Base-by-base conservation (phyloP, 352 stramenopile genomes). In the Pythium biforme region DNA sequence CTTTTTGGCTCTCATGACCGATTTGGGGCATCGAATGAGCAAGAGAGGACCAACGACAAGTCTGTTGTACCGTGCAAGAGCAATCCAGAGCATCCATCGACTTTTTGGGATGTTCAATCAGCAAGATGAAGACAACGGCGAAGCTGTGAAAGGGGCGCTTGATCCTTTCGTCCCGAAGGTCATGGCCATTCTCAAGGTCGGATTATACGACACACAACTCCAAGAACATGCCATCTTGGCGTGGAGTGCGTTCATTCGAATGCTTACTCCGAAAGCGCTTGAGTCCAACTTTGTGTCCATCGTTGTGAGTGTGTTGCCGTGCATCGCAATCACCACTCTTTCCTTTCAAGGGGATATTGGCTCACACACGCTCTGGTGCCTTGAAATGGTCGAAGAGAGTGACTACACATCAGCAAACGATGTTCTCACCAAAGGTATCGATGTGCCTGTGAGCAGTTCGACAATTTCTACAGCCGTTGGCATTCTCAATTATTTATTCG, bases 121-220 rank as follows among this genome's bases (percentile, higher is more conserved):
- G 14, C 12, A 56, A 14, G 48, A 77, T 33, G 68, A 72, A n/a
- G 46, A 51, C 19, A 59, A 79, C n/a, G 47, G 62, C 41, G 39
- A 68, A 43, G 62, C 64, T 50, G 68, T 57, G 15, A 74, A 68
- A 61, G 83, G 86, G 34, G 64, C 81, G 19, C 66, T 96, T 11
- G 88, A 96, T 60, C 64, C 83, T 20, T 96, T 92, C 67, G 77
- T 96, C 17, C 88, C 88, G 3, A 96, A 96, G 66, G 84, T 96
- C 37, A 96, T 96, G 88, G 88, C 86, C 23, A 95, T 86, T 22
- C 68, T 96, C 5, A 96, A 96, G 61, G 74, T 92, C 9, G 84
- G 79, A 25, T 62, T 94, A 9, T 68, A 66, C 29, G 86, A 95
- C 43, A 55, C 46, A 22, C 67, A 75, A 22, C 64, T 95, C 43